phyloP scores from a whole-genome alignment of 345 rosid species.

The Pelargonium nanum region DNA sequence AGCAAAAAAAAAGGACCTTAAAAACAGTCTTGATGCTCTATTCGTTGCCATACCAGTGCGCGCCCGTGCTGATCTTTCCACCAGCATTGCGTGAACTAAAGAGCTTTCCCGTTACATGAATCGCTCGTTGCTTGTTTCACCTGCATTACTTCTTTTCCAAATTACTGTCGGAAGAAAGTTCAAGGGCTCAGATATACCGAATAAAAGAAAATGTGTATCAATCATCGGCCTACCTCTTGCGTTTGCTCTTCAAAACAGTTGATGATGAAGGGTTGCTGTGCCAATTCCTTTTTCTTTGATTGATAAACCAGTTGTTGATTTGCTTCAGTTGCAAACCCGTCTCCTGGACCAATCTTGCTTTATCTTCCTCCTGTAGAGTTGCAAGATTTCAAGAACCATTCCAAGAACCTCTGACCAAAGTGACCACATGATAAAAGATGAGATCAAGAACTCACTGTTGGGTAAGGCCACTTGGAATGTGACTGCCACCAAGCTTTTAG shows the following conservation, averaged over 20 bases:
- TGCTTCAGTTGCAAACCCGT: conserved; percentile 95
- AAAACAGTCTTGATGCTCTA: background rate
- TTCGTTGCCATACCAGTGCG: conserved; percentile 1
- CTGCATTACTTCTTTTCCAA: conserved; percentile 77
- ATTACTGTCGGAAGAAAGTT: conserved; percentile 35
- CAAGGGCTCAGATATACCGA: conserved; percentile 3
- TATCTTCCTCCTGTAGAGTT: conserved; percentile 83
- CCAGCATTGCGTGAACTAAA: background rate
- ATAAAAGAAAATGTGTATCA: background rate
- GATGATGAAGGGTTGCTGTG: conserved; percentile 87
- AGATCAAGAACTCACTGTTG: conserved; percentile 55
- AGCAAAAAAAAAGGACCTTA: background rate
- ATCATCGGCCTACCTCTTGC: conserved; percentile 54
- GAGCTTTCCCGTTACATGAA: conserved; percentile 26
- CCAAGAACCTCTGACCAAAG: background rate
- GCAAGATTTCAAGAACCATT: background rate
- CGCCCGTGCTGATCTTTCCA: background rate
- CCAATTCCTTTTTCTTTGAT: conserved; percentile 98
- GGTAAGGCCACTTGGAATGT: conserved; percentile 97
- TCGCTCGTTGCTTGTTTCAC: conserved; percentile 60
- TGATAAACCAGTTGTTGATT: conserved; percentile 97
- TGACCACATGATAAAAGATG: background rate
- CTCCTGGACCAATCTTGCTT: conserved; percentile 88
- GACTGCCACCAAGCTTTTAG: conserved; percentile 95
- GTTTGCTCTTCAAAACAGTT: conserved; percentile 68